These are phyloP conservation scores for Patellifolia procumbens DNA, from an alignment of 179 eudicot genomes.

Conservation along the genomic window DNA sequence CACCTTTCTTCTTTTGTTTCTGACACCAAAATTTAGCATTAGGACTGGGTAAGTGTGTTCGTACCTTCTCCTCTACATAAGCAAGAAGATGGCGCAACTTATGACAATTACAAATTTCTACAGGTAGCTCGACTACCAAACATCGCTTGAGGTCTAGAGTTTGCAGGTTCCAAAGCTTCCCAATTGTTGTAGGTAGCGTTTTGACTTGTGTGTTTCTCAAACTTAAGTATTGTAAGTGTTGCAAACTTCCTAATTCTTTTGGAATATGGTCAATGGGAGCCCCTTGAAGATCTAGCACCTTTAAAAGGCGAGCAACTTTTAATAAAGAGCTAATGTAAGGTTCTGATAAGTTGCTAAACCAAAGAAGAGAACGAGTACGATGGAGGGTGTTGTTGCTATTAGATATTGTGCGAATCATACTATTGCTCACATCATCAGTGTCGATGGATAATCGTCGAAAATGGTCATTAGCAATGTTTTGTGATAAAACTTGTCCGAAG, in stretches of 20 bases:
- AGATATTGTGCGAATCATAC: too few species aligned
- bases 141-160: conserved; percentile 10
- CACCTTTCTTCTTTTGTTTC: neutral
- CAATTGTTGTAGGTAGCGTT: neutral
- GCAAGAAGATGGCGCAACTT: conserved; percentile 7
- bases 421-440: too few species aligned
- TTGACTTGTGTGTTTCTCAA: conserved; percentile 9
- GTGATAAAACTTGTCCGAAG: neutral
- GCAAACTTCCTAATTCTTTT: neutral
- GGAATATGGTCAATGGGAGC: neutral
- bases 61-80: too few species aligned
- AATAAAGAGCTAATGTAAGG: too few species aligned
- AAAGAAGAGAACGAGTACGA: conserved; percentile 5
- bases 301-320: neutral
- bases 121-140: neutral
- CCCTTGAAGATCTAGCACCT: conserved; percentile 4
- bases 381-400: too few species aligned
- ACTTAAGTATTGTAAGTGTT: neutral
- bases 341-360: neutral
- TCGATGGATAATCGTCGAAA: too few species aligned
- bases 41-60: neutral
- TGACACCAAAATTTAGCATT: too few species aligned
- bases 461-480: too few species aligned
- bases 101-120: neutral
- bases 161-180: conserved; percentile 9